phyloP scores from a whole-genome alignment of 306 rosid species.

The Mimosa bimucronata region DNA sequence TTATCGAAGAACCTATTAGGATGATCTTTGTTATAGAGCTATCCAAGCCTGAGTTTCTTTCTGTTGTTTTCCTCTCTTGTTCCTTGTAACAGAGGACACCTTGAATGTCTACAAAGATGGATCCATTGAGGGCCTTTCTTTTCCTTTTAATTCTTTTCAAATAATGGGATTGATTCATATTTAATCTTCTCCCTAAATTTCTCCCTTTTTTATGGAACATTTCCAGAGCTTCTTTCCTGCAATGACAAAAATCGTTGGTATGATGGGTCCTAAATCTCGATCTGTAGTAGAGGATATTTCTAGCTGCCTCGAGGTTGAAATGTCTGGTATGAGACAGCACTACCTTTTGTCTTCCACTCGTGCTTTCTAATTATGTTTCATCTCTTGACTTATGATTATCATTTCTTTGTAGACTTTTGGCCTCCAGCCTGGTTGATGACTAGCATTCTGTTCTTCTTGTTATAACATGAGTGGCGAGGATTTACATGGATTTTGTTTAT shows the following conservation, averaged over 20 bases:
- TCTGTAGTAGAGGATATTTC: conserved; percentile 75
- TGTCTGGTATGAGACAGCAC: conserved; percentile 70
- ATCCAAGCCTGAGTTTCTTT: conserved; percentile 65
- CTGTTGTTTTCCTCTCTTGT: not conserved
- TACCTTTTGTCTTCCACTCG: not conserved
- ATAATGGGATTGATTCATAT: conserved; percentile 12
- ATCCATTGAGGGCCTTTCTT: conserved; percentile 26
- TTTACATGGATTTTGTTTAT: conserved; percentile 29
- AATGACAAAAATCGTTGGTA: conserved; percentile 98
- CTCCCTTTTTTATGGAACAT: not conserved
- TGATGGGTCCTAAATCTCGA: conserved; percentile 92
- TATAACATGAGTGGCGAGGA: not conserved
- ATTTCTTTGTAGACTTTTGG: not conserved
- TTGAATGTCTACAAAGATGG: conserved; percentile 16
- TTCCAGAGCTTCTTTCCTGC: conserved; percentile 84
- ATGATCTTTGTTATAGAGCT: conserved; percentile 96
- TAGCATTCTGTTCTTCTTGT: not conserved
- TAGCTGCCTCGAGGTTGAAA: conserved; percentile 86
- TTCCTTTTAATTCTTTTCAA: not conserved
- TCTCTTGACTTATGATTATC: not conserved
- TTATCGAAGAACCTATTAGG: conserved; percentile 93
- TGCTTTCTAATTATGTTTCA: not conserved
- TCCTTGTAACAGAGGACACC: not conserved
- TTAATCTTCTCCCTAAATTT: not conserved
- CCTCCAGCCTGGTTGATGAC: not conserved